phyloP scores from a whole-genome alignment of 2,329 filamentous ascomycete species.

The Neopestalotiopsis clavispora region DNA sequence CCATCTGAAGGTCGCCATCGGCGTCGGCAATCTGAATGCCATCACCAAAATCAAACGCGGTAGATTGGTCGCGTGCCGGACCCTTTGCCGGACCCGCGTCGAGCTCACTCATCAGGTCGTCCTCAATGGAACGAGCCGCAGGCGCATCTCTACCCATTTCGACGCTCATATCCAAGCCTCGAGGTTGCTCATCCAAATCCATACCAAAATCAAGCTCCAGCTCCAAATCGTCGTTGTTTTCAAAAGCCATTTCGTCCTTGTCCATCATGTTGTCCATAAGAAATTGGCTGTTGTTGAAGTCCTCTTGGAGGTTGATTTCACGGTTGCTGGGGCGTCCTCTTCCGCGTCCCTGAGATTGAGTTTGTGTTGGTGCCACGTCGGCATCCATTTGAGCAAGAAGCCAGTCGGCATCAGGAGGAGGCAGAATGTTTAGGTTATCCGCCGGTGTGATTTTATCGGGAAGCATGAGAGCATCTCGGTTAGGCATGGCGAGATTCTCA shows the following conservation, averaged over 20 bases:
- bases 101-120: slow-evolving; percentile 71
- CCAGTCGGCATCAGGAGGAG: slow-evolving; percentile 87
- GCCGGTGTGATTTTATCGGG: slow-evolving; percentile 93
- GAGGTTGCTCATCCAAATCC: slow-evolving; percentile 69
- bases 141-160: slow-evolving; percentile 91
- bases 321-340: slow-evolving; percentile 53
- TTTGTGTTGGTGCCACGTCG: slow-evolving; percentile 57
- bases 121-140: slow-evolving; percentile 67
- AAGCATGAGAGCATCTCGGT: slow-evolving; percentile 84
- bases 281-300: slow-evolving; percentile 79
- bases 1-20: slow-evolving; percentile 69
- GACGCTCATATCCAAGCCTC: slow-evolving; percentile 64
- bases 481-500: slow-evolving; percentile 78
- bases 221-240: slow-evolving; percentile 69
- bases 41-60: slow-evolving; percentile 59
- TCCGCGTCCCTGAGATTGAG: slow-evolving; percentile 62
- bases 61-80: slow-evolving; percentile 58
- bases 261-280: slow-evolving; percentile 68
- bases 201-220: slow-evolving; percentile 78
- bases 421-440: slow-evolving; percentile 76
- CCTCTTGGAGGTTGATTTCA: slow-evolving; percentile 72
- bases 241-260: slow-evolving; percentile 62
- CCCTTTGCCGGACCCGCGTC: slow-evolving; percentile 64
- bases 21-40: slow-evolving; percentile 65
- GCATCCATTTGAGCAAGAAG: slow-evolving; percentile 76